These are phyloP conservation scores for Sarcodon aspratus DNA, from an alignment of 768 basidiomycete species.

Conservation along the genomic window DNA sequence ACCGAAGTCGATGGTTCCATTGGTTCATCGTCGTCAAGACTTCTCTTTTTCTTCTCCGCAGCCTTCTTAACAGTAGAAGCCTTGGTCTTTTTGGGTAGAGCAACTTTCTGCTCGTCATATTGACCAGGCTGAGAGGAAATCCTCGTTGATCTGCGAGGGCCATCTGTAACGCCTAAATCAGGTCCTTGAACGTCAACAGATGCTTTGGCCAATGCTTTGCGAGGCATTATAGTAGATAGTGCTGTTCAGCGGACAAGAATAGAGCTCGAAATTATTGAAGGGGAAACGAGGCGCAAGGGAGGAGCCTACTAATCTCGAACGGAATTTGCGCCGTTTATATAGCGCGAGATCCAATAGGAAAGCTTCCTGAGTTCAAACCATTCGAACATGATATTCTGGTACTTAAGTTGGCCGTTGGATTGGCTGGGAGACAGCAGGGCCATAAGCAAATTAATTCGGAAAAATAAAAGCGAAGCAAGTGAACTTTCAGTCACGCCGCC, in stretches of 20 bases:
- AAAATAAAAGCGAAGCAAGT: no score
- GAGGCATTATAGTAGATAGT: background rate
- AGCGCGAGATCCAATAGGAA: no score
- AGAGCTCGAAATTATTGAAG: background rate
- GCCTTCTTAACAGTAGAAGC: constrained; percentile 25
- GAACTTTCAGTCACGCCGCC: no score
- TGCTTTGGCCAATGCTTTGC: background rate
- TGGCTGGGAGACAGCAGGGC: no score
- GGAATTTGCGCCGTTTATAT: no score
- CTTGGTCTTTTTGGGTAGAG: constrained; percentile 20
- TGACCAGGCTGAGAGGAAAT: constrained; percentile 36
- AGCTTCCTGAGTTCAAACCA: no score
- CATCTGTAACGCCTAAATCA: background rate
- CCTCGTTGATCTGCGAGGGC: constrained; percentile 31
- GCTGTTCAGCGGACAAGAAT: no score
- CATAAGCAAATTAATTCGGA: no score
- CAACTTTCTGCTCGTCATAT: constrained; percentile 18
- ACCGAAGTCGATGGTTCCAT: background rate
- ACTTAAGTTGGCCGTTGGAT: no score
- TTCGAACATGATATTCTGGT: no score
- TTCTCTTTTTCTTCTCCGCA: constrained; percentile 10
- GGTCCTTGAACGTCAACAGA: background rate
- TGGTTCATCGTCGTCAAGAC: background rate
- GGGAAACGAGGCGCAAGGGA: background rate
- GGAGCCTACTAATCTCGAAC: no score